A percentile compares a stretch with the other conserved stretches of the same genome.
Evolutionary conservation across 805 yeast genomes (phyloP).

Genomic region (Cyberlindnera subsufficiens): DNA sequence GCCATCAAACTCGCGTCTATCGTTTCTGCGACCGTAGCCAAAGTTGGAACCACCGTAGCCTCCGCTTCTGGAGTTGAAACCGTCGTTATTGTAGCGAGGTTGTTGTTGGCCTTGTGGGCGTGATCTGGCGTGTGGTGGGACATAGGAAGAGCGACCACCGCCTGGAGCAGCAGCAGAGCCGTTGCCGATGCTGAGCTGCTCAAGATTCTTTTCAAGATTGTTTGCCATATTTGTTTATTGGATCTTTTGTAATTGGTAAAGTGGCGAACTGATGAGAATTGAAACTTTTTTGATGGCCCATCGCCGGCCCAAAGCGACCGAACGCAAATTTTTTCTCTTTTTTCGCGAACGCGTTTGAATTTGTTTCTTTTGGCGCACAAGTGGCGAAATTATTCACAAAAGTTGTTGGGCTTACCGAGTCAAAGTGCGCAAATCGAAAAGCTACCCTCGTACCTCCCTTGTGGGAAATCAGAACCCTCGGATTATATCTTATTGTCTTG

Average conservation of each 20-base stretch:
- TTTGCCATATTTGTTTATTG: constrained; percentile 38
- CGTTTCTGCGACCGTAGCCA: constrained; percentile 14
- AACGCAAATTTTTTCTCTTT: neutral
- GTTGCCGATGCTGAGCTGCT: constrained; percentile 46
- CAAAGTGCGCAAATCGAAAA: no score
- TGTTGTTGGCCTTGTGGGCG: constrained; percentile 21
- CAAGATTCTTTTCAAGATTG: constrained; percentile 45
- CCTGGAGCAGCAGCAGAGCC: constrained; percentile 7
- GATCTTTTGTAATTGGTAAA: neutral
- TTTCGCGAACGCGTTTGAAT: neutral
- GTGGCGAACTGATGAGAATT: no score
- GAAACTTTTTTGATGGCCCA: no score
- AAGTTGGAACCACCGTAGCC: neutral
- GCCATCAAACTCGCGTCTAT: constrained; percentile 16
- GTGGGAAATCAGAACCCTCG: no score
- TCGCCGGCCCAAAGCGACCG: neutral
- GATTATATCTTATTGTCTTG: no score
- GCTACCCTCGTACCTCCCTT: no score
- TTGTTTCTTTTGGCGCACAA: neutral
- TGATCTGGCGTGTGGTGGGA: constrained; percentile 49
- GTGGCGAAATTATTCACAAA: neutral
- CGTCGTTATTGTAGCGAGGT: constrained; percentile 3
- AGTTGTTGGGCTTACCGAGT: no score
- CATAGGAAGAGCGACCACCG: constrained; percentile 35
- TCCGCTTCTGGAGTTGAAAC: constrained; percentile 23